Percentiles rank a stretch among this genome's conserved stretches.
These are phyloP conservation scores for Paramarasmius palmivorus DNA, from an alignment of 1,284 basidiomycete genomes.

Conservation along the genomic window DNA sequence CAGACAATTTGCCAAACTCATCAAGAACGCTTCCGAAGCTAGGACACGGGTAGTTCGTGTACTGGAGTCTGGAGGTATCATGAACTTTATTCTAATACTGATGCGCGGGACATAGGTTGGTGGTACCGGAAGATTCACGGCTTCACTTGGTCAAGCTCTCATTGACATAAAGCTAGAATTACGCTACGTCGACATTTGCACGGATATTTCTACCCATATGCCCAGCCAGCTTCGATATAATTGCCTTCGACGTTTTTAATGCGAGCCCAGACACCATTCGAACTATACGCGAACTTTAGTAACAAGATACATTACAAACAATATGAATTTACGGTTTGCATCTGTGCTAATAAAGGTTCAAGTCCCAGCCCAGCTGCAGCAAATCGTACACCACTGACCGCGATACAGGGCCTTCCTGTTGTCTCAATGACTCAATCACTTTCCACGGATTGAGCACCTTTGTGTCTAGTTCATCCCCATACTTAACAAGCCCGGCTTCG, in stretches of 20 bases:
- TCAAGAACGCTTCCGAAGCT: conserved; percentile 6
- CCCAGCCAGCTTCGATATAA: conserved; percentile 22
- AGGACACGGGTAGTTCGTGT: conserved; percentile 24
- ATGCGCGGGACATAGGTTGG: not conserved
- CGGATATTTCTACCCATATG: conserved; percentile 20
- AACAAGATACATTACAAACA: conserved; percentile 15
- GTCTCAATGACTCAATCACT: no score
- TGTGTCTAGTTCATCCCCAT: no score
- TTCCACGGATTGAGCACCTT: no score
- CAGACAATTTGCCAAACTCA: conserved; percentile 16
- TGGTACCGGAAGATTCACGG: conserved; percentile 22
- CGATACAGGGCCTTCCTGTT: no score
- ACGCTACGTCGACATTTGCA: conserved; percentile 22
- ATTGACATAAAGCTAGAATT: conserved; percentile 14
- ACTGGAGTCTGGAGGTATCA: conserved; percentile 20
- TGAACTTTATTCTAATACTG: no score
- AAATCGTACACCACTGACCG: no score
- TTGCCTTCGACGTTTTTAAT: conserved; percentile 24
- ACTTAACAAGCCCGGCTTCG: no score
- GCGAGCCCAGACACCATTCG: conserved; percentile 12
- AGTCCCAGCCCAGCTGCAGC: no score
- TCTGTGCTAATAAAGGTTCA: not conserved
- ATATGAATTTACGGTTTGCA: not conserved
- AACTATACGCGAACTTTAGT: conserved; percentile 13
- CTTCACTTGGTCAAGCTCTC: conserved; percentile 20